Conservation (phyloP, 495 filamentous ascomycete species). For the Podospora australis region DNA sequence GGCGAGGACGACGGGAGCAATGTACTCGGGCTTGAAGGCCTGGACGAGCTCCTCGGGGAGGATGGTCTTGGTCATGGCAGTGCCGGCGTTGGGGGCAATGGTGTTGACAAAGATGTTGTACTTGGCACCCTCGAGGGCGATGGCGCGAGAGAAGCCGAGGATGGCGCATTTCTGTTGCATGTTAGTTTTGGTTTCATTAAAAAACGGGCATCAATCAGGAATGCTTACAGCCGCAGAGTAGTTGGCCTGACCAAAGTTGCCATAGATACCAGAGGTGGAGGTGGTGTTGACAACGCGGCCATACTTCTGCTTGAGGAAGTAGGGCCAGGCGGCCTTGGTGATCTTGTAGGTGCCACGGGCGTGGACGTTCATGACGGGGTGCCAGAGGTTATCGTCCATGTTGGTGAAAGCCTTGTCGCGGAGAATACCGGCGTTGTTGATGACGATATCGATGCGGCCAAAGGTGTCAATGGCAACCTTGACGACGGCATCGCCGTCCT, state of each 20-base stretch:
- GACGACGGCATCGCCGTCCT: slow-evolving; percentile 88
- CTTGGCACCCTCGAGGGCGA: slow-evolving; percentile 90
- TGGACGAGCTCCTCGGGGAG: slow-evolving; percentile 97
- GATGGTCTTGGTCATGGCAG: slow-evolving; percentile 90
- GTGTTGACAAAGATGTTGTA: slow-evolving; percentile 99
- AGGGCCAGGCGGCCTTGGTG: slow-evolving; percentile 96
- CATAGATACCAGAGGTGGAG: slow-evolving; percentile 94
- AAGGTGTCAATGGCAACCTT: slow-evolving; percentile 90
- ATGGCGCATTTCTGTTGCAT: slow-evolving; percentile 92
- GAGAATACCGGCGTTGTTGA: slow-evolving; percentile 98
- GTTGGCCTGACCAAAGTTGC: slow-evolving; percentile 98
- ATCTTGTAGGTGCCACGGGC: slow-evolving; percentile 93
- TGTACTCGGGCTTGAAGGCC: slow-evolving; percentile 98
- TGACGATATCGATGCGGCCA: slow-evolving; percentile 85
- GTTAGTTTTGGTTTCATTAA: too few species aligned
- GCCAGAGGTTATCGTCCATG: slow-evolving; percentile 94
- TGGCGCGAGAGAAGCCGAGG: slow-evolving; percentile 85
- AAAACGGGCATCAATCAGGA: neutral
- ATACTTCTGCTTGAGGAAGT: slow-evolving; percentile 98
- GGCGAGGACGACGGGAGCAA: slow-evolving; percentile 84
- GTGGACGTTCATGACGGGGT: slow-evolving; percentile 87
- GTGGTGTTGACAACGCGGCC: slow-evolving; percentile 95
- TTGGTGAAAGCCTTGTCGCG: slow-evolving; percentile 97
- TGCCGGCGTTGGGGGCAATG: slow-evolving; percentile 95
- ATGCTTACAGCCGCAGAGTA: slow-evolving; percentile 78